Base-by-base conservation (phyloP, 1,284 basidiomycete species). In the Singerocomus inundabilis region DNA sequence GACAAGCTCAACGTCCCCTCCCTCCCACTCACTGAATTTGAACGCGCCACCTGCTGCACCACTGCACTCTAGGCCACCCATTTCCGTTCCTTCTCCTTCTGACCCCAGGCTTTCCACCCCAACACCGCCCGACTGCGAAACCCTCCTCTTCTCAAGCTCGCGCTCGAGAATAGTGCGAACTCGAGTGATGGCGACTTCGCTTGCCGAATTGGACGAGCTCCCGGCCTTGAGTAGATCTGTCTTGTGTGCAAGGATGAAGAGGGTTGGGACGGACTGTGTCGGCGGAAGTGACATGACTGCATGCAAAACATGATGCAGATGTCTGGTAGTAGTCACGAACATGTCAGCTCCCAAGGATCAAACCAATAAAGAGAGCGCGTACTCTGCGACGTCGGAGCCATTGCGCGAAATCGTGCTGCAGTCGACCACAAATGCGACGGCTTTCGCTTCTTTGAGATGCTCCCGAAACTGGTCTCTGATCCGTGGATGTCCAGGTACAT, bases 401-500 rank as follows among this genome's bases (percentile, higher is more conserved):
- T 85, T 90, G 45, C 88, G 74, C 18, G 88, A 87, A 37, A 91
- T 70, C 1, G 81, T 85, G 59, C 80, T 86, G 2, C 85, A 76
- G 63, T 91, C 89, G 2, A 89, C 85, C 2, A 90, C 83, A 59
- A 91, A 91, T 6, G 78, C 81, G 21, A 91, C 67, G 3, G 74
- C 81, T 56, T 81, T 84, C 2, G 86, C 78, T 39, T 81, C 73
- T 8, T 70, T 52, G 33, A 91, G 64, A 57, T 84, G 69, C 30
- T 89, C 85, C 43, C 70, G 72, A 63, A 88, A 87, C 59, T 88
- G 84, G 57, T 80, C 78, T 25, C 88, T 71, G 46, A 91, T 78
- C 35, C 88, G 79, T 13, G 88, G 85, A 64, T 91, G 88, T 9
- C 88, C 88, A 5, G 88, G 88, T 32, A 91, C 70, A 64, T 91